Evolutionary conservation across 129 eudicot species (phyloP), one percentile per base, ranked within the genome.

Genomic region (Gnaphalium uliginosum): DNA sequence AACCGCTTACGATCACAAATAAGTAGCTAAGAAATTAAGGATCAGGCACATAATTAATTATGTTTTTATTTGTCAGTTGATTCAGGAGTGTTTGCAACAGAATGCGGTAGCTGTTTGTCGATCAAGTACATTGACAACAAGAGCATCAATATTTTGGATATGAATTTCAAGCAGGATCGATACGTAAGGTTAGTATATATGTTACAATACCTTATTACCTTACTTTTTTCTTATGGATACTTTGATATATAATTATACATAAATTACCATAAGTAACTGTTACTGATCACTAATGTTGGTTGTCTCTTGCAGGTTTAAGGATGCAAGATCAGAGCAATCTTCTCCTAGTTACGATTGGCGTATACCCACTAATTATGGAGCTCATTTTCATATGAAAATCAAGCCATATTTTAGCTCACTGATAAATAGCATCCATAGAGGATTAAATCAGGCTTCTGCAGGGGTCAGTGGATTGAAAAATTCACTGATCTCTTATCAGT

Each of bases 111-210:
- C 18, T 37, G 51, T 43, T 43, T 43, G 4, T 43, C 46, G 18
- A 11, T 43, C 51, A 43, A 43, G 5, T 4, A 43, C 17, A 43
- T 43, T 43, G 4, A 2, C 51, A 43, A 43, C 51, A 43, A 43
- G 5, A 46, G 53, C n/a, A 46, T 46, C 53, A 46, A 46, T 46
- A 33, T 76, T 75, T 24, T 27, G 71, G 80, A 61, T 2, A 83
- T 85, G 89, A 81, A 81, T 26, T 56, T 77, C 77, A 78, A 64
- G 54, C 81, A 69, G 26, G 84, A 83, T 29, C 81, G 78, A 72
- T 81, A 83, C 75, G 85, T 83, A 48, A 83, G 90, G 93, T 88
- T 74, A 77, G 89, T 85, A 56, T 43, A 18, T 13, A 46, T 46
- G 8, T 6, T 64, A 51, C 23, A n/a, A 1, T 56, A 56, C 25